phyloP scores from a whole-genome alignment of 495 filamentous ascomycete genomes.

The Staphylotrichum tortipilum region DNA sequence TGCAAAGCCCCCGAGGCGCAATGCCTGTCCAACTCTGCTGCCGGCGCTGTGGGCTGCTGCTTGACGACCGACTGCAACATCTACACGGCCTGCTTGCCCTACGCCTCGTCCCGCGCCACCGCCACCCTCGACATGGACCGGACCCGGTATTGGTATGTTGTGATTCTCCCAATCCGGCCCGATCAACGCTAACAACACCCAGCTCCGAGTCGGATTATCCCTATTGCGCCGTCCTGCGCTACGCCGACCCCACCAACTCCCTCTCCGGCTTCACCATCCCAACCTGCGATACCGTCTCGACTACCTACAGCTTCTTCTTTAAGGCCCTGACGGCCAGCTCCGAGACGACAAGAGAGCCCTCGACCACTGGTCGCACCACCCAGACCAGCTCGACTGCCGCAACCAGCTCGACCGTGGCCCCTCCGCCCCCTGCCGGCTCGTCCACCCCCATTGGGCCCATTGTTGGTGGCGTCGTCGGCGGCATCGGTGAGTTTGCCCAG shows the following conservation, averaged over 20 bases:
- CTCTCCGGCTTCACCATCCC: conserved; percentile 8
- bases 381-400: no score
- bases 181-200: background rate
- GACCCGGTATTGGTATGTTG: conserved; percentile 11
- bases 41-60: conserved; percentile 13
- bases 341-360: no score
- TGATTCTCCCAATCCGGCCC: no score
- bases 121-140: background rate
- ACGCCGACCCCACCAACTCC: background rate
- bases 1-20: background rate
- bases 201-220: background rate
- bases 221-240: background rate
- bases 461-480: conserved; percentile 43
- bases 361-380: no score
- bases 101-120: background rate
- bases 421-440: no score
- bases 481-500: conserved; percentile 17
- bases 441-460: conserved; percentile 32
- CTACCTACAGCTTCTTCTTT: background rate
- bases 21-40: conserved; percentile 3
- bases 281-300: background rate
- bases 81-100: conserved; percentile 1
- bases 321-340: background rate
- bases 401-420: background rate
- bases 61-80: background rate